These are phyloP conservation scores for Syzygium jambos DNA, from an alignment of 345 rosid genomes.

Conservation along the genomic window DNA sequence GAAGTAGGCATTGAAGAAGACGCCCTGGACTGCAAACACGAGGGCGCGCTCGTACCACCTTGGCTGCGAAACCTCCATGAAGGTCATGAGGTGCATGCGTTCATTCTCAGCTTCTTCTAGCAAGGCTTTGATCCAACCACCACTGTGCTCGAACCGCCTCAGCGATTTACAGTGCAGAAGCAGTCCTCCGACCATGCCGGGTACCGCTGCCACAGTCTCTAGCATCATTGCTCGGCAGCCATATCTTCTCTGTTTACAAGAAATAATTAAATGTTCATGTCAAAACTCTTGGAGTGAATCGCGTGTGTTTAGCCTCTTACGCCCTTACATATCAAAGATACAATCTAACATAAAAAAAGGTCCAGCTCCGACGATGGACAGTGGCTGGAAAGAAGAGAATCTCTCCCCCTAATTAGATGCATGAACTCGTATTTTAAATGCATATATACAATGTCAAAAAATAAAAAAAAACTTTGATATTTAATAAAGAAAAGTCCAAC, in stretches of 20 bases:
- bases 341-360: background rate
- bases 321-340: background rate
- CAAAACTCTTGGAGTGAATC: background rate
- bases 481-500: background rate
- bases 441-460: background rate
- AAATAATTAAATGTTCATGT: background rate
- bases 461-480: background rate
- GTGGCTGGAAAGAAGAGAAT: background rate
- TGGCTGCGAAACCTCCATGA: conserved; percentile 72
- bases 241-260: conserved; percentile 36
- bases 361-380: background rate
- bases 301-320: background rate
- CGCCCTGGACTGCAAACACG: conserved; percentile 58
- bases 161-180: conserved; percentile 71
- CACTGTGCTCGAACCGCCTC: conserved; percentile 64
- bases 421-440: background rate
- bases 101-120: conserved; percentile 88
- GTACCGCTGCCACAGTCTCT: conserved; percentile 79
- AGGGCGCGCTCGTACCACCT: conserved; percentile 78
- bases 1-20: conserved; percentile 77
- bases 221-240: conserved; percentile 91
- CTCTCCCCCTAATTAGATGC: background rate
- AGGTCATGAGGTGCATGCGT: conserved; percentile 86
- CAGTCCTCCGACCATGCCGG: conserved; percentile 82
- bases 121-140: conserved; percentile 75